Evolutionary conservation across 2,329 filamentous ascomycete genomes (phyloP), one percentile per base, ranked within the genome.

Genomic region (Kalaharituber pfeilii): DNA sequence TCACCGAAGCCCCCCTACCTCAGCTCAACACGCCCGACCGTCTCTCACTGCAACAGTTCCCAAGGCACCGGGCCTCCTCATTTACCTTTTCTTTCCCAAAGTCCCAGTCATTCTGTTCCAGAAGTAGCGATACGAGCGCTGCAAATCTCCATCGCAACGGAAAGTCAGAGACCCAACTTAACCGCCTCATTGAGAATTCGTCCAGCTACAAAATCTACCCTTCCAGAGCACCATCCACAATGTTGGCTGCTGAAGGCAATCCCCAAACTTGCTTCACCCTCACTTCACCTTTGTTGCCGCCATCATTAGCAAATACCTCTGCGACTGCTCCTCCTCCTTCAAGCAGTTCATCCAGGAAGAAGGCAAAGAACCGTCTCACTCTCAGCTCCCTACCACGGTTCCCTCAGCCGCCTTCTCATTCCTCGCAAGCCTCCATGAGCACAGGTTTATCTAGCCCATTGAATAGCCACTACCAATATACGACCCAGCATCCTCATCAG

Each of bases 291-390:
- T 25, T 47, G 5, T 22, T 47, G 5, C 42, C 42, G 13, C 42
- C 42, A 5, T 47, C 42, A 2, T 22, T 47, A 5, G 42, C 42
- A 47, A 47, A 22, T 25, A 47, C 42, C 42, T 47, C 42, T 47
- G 42, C 42, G 13, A 47, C 42, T 47, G 42, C 42, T 13, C 42
- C 42, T 5, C 42, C 42, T 47, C 42, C 42, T 20, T 47, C 42
- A 47, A 47, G 42, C 42, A 47, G 24, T 22, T 47, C 42, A 11
- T 47, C 42, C n/a, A 15, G 42, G 25, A 47, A 47, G 42, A 47
- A 47, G 42, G 15, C 42, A 1, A 47, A 47, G 11, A 47, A 15
- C 42, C 18, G 42, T 11, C 15, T 47, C 15, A 47, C 42, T 3
- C 42, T 47, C 42, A 47, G 25, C 15, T 5, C 42, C 25, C 42